These are phyloP conservation scores for Russula griseocarnosa DNA, from an alignment of 768 basidiomycete species.

Conservation along the genomic window DNA sequence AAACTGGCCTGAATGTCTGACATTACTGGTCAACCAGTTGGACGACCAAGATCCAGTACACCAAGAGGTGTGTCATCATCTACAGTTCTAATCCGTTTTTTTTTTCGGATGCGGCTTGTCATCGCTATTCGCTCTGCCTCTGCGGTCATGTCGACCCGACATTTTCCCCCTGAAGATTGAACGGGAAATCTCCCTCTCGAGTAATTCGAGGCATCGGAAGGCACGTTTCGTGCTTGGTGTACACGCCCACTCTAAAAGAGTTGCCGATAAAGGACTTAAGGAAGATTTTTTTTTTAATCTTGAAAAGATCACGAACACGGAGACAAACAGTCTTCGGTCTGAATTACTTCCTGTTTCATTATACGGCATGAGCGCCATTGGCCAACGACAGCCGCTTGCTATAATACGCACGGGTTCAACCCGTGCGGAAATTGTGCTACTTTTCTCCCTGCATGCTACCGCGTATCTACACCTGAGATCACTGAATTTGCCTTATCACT, in stretches of 20 bases:
- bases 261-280: constrained; percentile 3
- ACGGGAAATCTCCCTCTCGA: not conserved
- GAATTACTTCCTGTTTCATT: constrained; percentile 1
- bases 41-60: constrained; percentile 69
- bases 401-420: not conserved
- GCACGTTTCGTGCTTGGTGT: not conserved
- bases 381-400: not conserved
- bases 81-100: not conserved
- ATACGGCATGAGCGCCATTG: constrained; percentile 2
- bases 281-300: not conserved
- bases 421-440: not conserved
- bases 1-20: constrained; percentile 94
- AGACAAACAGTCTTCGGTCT: constrained; percentile 1
- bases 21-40: constrained; percentile 74
- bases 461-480: constrained; percentile 3
- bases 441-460: not conserved
- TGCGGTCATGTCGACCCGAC: not conserved
- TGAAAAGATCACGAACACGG: not conserved
- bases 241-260: not conserved
- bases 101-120: not conserved
- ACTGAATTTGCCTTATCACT: constrained; percentile 22
- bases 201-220: constrained; percentile 3
- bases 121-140: not conserved
- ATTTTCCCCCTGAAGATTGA: not conserved
- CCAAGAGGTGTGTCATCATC: constrained; percentile 68